phyloP scores from a whole-genome alignment of 2,329 filamentous ascomycete species.

The Aspergillus sp. region DNA sequence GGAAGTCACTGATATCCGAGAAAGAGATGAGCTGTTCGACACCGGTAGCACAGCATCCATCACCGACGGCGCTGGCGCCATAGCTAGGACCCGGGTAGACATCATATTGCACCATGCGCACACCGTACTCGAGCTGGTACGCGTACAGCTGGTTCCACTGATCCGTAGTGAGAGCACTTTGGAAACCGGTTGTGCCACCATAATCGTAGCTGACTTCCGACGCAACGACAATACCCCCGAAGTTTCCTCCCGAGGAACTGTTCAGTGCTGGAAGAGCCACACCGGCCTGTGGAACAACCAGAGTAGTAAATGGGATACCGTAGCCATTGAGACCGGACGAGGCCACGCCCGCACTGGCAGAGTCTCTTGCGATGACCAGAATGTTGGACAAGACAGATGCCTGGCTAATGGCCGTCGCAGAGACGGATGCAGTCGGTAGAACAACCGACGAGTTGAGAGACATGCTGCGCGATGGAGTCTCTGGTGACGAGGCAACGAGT shows the following conservation, averaged over 20 bases:
- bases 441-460: constrained; percentile 16
- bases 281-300: constrained; percentile 52
- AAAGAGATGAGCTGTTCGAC: constrained; percentile 52
- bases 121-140: constrained; percentile 55
- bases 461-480: constrained; percentile 11
- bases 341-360: constrained; percentile 44
- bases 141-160: constrained; percentile 55
- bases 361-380: constrained; percentile 53
- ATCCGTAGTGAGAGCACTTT: constrained; percentile 50
- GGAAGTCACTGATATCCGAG: constrained; percentile 50
- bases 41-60: constrained; percentile 45
- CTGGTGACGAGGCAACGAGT: too few species aligned
- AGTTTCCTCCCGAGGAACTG: constrained; percentile 49
- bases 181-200: constrained; percentile 35
- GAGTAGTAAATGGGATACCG: constrained; percentile 54
- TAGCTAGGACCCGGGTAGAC: constrained; percentile 51
- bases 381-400: constrained; percentile 40
- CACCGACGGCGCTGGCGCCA: constrained; percentile 37
- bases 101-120: constrained; percentile 58
- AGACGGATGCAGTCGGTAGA: constrained; percentile 10
- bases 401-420: constrained; percentile 13
- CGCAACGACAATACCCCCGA: constrained; percentile 54
- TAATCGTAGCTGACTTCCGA: constrained; percentile 54
- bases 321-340: constrained; percentile 56
- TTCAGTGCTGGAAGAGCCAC: constrained; percentile 50